Evolutionary conservation across 345 rosid genomes (phyloP), one percentile per base, ranked within the genome.

Genomic region (Eucalyptus paniculata): DNA sequence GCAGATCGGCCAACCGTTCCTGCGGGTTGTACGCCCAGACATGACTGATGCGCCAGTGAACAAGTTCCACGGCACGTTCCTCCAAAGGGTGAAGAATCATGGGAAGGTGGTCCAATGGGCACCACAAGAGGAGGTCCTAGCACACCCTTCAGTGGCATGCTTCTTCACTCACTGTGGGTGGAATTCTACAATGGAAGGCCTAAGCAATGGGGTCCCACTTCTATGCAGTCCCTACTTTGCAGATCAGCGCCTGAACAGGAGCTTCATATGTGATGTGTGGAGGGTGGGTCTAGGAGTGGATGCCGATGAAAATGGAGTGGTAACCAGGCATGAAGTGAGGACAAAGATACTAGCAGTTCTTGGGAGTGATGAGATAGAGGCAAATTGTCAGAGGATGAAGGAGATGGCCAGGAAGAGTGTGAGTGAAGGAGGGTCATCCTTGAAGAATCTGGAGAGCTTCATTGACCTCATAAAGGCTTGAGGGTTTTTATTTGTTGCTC

Each of bases 101-200:
- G 90, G 82, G 7, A 89, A 87, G 51, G 50, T 92, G 30, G 88
- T 88, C 12, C 85, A 87, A 15, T 89, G 95, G 92, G 90, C 90
- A 23, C 90, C 90, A 17, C 92, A 92, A 47, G 93, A 91, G 50
- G 72, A 50, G 45, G 91, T 91, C 32, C 47, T 93, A 30, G 80
- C 90, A 87, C 93, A 91, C 83, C 90, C 88, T 50, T 87, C 92
- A 0, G 85, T 88, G 51, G 89, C 93, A 26, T 92, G 92, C 80
- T 91, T 92, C 87, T n/a, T 92, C 28, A 90, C 89, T 15, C 93
- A 92, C n/a, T 91, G 94, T 7, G 93, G 92, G n/a, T 92, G 92
- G 77, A 65, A 65, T 65, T 65, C 77, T 30, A 65, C 77, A n/a
- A 1, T 65, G 77, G 77, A 65, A 65, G 92, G 92, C 86, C 40